These are phyloP conservation scores for Isatis tinctoria DNA, from an alignment of 345 rosid species.

Conservation along the genomic window DNA sequence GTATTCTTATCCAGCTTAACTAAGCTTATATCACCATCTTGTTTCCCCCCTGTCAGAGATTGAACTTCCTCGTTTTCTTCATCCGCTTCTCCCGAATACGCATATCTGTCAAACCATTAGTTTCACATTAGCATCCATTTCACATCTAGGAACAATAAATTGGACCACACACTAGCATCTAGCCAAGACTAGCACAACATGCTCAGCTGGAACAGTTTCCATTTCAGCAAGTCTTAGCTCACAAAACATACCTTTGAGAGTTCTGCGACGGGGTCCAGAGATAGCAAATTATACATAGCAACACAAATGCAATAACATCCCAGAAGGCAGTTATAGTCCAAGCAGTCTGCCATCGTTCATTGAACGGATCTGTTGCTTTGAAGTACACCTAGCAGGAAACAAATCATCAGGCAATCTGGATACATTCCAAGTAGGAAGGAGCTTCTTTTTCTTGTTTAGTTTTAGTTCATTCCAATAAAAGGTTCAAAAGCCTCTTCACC, in stretches of 20 bases:
- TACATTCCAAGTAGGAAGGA: background rate
- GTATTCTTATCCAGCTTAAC: conserved; percentile 54
- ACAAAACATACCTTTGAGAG: conserved; percentile 64
- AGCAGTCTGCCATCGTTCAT: conserved; percentile 85
- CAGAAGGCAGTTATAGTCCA: conserved; percentile 97
- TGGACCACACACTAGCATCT: background rate
- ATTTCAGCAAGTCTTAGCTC: background rate
- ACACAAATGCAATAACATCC: conserved; percentile 72
- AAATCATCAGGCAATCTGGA: conserved; percentile 9
- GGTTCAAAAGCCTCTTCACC: background rate
- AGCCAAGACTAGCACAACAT: conserved; percentile 3
- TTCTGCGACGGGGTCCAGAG: conserved; percentile 96
- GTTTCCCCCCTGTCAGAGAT: conserved; percentile 58
- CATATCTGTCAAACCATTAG: conserved; percentile 50
- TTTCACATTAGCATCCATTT: conserved; percentile 9
- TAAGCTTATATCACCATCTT: conserved; percentile 65
- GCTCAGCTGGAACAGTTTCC: background rate
- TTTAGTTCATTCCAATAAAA: background rate
- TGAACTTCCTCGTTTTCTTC: conserved; percentile 65
- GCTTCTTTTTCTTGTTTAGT: background rate
- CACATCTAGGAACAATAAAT: background rate
- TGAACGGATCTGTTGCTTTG: conserved; percentile 96
- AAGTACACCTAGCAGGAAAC: conserved; percentile 70
- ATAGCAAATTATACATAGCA: conserved; percentile 81
- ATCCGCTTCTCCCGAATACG: conserved; percentile 66